Evolutionary conservation across 2,329 filamentous ascomycete species (phyloP), one percentile per base, ranked within the genome.

Genomic region (Trichothecium sympodiale): DNA sequence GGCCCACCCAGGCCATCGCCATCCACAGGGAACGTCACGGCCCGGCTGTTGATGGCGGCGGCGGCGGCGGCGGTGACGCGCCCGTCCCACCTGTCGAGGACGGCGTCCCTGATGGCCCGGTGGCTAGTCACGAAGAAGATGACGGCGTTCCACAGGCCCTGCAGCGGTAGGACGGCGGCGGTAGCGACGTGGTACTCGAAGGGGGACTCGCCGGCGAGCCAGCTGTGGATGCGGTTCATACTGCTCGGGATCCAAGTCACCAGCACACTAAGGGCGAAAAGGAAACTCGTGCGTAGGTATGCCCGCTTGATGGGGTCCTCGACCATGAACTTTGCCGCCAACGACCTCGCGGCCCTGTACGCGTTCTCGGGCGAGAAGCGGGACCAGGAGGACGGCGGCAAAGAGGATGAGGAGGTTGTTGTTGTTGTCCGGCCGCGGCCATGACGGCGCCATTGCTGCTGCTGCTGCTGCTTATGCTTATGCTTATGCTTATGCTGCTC

Each of bases 61-160:
- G 20, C 12, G 25, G 27, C 20, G 15, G 15, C 34, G 25, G 25
- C 23, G 35, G 12, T 25, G 35, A 28, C 18, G n/a, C 23, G 12
- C 10, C 29, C 35, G 9, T n/a, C 17, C 20, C 20, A 25, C 6
- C 20, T 6, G 20, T 25, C 20, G 20, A 25, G 20, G 20, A 25
- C 20, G 6, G 20, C 20, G 20, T 37, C n/a, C 23, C 17, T 15
- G 15, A 8, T 18, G 27, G 14, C 34, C 1, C 20, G 35, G 60
- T 63, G 69, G 43, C 67, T 83, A 2, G 81, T 83, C 5, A 71
- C 70, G 40, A 82, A 73, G 57, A 87, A 89, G 38, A 91, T 84
- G 35, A 84, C 60, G 20, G 77, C 72, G 50, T 89, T 89, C 82
- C 83, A 88, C 23, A 86, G 71, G 1, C 84, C 84, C 53, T 89